Evolutionary conservation across 75 land plant genomes (phyloP).

Genomic region (Chamaecyparis obtusa): DNA sequence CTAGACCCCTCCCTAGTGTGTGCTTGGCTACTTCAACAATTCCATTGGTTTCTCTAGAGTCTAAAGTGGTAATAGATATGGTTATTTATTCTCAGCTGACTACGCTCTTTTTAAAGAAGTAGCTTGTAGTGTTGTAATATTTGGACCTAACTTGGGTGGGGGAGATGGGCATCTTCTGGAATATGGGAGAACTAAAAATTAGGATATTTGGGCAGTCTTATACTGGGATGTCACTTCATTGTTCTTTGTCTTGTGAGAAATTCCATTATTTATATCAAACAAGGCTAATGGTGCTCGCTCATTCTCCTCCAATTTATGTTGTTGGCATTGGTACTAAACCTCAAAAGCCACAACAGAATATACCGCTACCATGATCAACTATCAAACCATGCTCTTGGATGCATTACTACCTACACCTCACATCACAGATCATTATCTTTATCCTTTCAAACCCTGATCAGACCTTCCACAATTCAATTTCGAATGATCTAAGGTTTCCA

Average conservation of each 20-base stretch:
- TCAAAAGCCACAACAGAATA: conserved; percentile 8
- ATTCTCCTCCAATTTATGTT: conserved; percentile 25
- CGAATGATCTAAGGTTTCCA: not conserved
- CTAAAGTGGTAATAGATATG: conserved; percentile 50
- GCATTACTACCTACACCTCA: not conserved
- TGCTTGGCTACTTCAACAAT: conserved; percentile 26
- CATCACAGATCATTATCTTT: not conserved
- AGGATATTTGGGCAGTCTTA: conserved; percentile 48
- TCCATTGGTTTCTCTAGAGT: conserved; percentile 22
- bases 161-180: conserved; percentile 58
- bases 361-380: conserved; percentile 7
- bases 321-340: conserved; percentile 3
- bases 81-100: conserved; percentile 76
- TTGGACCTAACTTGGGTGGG: conserved; percentile 55
- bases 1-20: conserved; percentile 29
- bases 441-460: not conserved
- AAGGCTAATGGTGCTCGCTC: conserved; percentile 38
- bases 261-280: conserved; percentile 51
- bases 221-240: conserved; percentile 79
- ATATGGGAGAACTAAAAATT: conserved; percentile 25
- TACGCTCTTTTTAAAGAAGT: conserved; percentile 43
- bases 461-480: conserved; percentile 4
- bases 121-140: conserved; percentile 15
- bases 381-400: no score
- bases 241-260: conserved; percentile 31